These are phyloP conservation scores for Leucogyrophana mollusca DNA, from an alignment of 768 basidiomycete genomes.

Conservation along the genomic window DNA sequence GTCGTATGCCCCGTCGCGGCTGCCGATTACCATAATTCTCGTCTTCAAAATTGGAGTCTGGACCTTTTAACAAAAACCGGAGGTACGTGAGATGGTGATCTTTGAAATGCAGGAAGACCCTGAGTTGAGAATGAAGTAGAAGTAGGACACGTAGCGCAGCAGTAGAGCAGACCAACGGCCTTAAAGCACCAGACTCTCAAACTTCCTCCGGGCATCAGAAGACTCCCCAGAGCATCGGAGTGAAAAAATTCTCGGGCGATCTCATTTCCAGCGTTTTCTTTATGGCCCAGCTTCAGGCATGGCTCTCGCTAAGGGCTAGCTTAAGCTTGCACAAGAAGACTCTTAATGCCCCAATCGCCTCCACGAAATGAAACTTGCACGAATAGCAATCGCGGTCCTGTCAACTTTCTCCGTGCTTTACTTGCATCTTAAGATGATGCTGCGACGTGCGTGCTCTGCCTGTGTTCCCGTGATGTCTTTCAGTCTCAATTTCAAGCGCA, in stretches of 20 bases:
- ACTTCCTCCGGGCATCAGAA: constrained; percentile 11
- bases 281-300: constrained; percentile 34
- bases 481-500: constrained; percentile 79
- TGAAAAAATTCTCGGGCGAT: constrained; percentile 16
- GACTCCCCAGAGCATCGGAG: constrained; percentile 16
- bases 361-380: constrained; percentile 17
- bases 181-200: constrained; percentile 19
- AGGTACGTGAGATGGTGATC: constrained; percentile 38
- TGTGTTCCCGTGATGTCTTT: constrained; percentile 43
- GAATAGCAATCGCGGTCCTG: constrained; percentile 24
- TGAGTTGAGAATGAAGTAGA: constrained; percentile 40
- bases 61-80: constrained; percentile 58
- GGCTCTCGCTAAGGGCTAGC: constrained; percentile 48
- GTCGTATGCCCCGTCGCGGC: constrained; percentile 52
- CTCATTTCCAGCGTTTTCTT: constrained; percentile 29
- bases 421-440: constrained; percentile 40
- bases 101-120: constrained; percentile 46
- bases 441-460: constrained; percentile 33
- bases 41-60: constrained; percentile 56
- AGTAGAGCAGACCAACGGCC: constrained; percentile 19
- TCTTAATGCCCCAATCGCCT: constrained; percentile 29
- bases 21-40: constrained; percentile 43
- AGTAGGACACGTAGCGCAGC: constrained; percentile 47
- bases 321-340: constrained; percentile 43
- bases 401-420: constrained; percentile 51